Evolutionary conservation across 164 flowering plant genomes (phyloP).

Genomic region (Magnolia changhungtana): DNA sequence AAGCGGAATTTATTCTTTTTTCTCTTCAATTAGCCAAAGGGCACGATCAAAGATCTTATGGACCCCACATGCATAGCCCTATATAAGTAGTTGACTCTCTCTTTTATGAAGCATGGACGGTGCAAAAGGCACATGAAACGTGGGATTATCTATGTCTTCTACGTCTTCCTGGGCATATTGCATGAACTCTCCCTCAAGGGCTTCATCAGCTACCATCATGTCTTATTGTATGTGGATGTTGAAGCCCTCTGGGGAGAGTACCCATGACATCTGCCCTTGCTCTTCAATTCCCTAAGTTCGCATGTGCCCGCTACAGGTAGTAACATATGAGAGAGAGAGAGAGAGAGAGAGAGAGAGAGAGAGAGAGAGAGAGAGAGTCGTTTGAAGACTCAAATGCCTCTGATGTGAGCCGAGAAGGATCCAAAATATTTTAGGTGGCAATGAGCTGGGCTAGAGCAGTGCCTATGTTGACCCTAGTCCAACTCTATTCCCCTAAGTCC

Average conservation of each 20-base stretch:
- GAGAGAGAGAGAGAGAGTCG: too few species aligned
- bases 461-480: too few species aligned
- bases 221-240: not conserved
- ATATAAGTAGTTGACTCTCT: slow-evolving; percentile 8
- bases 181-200: slow-evolving; percentile 14
- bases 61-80: not conserved
- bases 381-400: too few species aligned
- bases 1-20: not conserved
- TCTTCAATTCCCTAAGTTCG: not conserved
- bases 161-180: not conserved
- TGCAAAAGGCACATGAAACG: not conserved
- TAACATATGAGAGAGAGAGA: too few species aligned
- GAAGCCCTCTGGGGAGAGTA: not conserved
- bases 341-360: too few species aligned
- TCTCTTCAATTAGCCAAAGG: not conserved
- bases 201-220: not conserved
- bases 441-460: too few species aligned
- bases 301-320: not conserved
- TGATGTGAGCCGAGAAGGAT: too few species aligned
- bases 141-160: not conserved
- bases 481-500: too few species aligned
- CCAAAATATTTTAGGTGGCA: too few species aligned
- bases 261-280: not conserved
- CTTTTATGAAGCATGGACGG: not conserved
- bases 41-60: not conserved